phyloP scores from a whole-genome alignment of 2,329 filamentous ascomycete genomes.

The Fusarium palustre region DNA sequence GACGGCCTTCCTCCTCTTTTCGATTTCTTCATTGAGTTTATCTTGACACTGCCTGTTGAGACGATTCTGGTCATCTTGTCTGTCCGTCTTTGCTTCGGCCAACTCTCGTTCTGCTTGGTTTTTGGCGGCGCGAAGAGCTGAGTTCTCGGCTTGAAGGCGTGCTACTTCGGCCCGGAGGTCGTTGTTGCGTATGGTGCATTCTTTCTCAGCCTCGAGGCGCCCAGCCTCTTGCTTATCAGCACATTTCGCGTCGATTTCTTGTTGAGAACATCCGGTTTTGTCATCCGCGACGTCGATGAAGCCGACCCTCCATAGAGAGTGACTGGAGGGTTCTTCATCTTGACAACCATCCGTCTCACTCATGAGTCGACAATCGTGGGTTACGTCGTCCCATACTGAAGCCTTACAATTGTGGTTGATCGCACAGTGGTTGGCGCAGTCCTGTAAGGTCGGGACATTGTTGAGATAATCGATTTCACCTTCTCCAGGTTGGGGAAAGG shows the following conservation, averaged over 20 bases:
- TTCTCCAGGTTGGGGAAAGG: background rate
- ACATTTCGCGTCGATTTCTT: background rate
- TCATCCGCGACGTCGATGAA: background rate
- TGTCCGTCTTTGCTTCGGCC: background rate
- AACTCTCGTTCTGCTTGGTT: background rate
- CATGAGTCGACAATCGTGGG: background rate
- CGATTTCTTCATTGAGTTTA: background rate
- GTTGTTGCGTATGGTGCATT: background rate
- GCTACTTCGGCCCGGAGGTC: background rate
- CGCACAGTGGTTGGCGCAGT: constrained; percentile 2
- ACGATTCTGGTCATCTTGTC: background rate
- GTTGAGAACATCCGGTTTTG: background rate
- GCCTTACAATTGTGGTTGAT: background rate
- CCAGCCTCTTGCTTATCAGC: background rate
- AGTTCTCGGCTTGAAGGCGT: background rate
- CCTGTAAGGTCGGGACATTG: background rate
- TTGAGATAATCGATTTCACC: background rate
- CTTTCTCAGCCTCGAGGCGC: background rate
- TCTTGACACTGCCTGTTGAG: background rate
- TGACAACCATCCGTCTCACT: background rate
- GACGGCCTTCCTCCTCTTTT: background rate
- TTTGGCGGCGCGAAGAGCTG: background rate
- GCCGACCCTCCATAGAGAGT: constrained; percentile 1
- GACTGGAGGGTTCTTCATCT: background rate
- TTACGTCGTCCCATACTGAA: background rate